A percentile compares a stretch with the other conserved stretches of the same genome.
phyloP scores from a whole-genome alignment of 1,139 yeast species.

The Ashbya aceris region DNA sequence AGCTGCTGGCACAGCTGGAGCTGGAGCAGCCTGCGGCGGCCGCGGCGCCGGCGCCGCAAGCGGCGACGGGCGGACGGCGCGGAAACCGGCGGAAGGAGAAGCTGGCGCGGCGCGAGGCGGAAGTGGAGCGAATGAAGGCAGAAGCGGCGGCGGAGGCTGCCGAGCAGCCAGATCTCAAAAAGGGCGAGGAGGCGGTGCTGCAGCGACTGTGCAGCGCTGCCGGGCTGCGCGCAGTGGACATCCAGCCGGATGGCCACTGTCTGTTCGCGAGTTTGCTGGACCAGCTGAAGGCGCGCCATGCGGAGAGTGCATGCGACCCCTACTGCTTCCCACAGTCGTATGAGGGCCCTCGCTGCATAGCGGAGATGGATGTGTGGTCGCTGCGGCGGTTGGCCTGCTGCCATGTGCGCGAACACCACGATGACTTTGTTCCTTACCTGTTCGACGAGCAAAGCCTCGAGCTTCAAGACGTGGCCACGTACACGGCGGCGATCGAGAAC shows the following conservation, averaged over 20 bases:
- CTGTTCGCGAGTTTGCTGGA: slow-evolving; percentile 78
- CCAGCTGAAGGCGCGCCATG: slow-evolving; percentile 52
- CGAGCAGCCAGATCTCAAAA: slow-evolving; percentile 53
- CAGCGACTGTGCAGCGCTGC: slow-evolving; percentile 41
- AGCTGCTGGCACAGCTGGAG: slow-evolving; percentile 45
- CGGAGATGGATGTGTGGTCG: slow-evolving; percentile 34
- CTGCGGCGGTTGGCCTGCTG: slow-evolving; percentile 59
- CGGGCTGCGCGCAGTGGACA: slow-evolving; percentile 49
- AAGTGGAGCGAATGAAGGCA: slow-evolving; percentile 48
- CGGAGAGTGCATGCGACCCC: slow-evolving; percentile 13
- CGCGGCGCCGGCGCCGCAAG: slow-evolving; percentile 6
- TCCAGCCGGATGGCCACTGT: slow-evolving; percentile 91
- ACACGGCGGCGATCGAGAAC: slow-evolving; percentile 53
- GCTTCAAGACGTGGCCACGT: slow-evolving; percentile 56
- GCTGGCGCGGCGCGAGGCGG: slow-evolving; percentile 66
- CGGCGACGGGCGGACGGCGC: slow-evolving; percentile 32
- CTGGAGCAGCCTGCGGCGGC: slow-evolving; percentile 2
- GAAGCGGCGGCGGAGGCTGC: slow-evolving; percentile 70
- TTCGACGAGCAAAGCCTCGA: slow-evolving; percentile 66
- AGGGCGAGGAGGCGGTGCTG: slow-evolving; percentile 62
- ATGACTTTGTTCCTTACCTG: slow-evolving; percentile 72
- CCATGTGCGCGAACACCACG: slow-evolving; percentile 53
- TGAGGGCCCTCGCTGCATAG: not conserved
- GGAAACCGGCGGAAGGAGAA: slow-evolving; percentile 82
- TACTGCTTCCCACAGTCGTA: slow-evolving; percentile 8